These are phyloP conservation scores for Cyclotella kingstonii DNA, from an alignment of 108 stramenopile species.

Conservation along the genomic window DNA sequence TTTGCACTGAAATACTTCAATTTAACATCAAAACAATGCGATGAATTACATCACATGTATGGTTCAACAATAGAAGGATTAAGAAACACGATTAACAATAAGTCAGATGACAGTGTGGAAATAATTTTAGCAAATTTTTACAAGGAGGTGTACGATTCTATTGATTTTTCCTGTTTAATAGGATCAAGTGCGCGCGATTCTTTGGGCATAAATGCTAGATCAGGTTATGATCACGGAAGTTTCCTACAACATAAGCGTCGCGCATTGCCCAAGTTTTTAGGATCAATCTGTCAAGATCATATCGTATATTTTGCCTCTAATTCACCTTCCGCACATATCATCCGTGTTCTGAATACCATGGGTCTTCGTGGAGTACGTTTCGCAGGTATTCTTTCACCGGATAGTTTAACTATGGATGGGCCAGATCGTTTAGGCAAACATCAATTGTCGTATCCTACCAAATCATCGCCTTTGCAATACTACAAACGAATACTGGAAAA, in stretches of 20 bases:
- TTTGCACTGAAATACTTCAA: constrained; percentile 57
- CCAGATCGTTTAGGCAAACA: not conserved
- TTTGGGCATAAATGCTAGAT: constrained; percentile 19
- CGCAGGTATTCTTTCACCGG: constrained; percentile 62
- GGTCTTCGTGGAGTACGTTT: constrained; percentile 47
- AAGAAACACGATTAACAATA: constrained; percentile 48
- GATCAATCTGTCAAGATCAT: constrained; percentile 8
- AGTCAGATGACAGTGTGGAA: constrained; percentile 22
- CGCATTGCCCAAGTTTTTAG: constrained; percentile 29
- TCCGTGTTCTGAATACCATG: constrained; percentile 52
- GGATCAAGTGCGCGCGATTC: not conserved
- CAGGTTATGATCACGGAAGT: constrained; percentile 65
- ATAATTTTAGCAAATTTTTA: constrained; percentile 56
- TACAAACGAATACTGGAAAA: constrained; percentile 39
- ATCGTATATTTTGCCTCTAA: constrained; percentile 74
- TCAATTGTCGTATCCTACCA: constrained; percentile 58
- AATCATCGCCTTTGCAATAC: constrained; percentile 56
- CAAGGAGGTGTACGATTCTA: constrained; percentile 53
- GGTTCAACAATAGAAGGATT: constrained; percentile 86
- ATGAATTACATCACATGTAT: constrained; percentile 59
- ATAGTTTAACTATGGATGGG: constrained; percentile 26
- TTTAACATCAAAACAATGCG: constrained; percentile 53
- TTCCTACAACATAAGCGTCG: constrained; percentile 21
- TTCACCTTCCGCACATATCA: constrained; percentile 71
- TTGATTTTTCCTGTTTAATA: constrained; percentile 57